Conservation (phyloP, 148 eudicot species). For the Pouteria glomerata region DNA sequence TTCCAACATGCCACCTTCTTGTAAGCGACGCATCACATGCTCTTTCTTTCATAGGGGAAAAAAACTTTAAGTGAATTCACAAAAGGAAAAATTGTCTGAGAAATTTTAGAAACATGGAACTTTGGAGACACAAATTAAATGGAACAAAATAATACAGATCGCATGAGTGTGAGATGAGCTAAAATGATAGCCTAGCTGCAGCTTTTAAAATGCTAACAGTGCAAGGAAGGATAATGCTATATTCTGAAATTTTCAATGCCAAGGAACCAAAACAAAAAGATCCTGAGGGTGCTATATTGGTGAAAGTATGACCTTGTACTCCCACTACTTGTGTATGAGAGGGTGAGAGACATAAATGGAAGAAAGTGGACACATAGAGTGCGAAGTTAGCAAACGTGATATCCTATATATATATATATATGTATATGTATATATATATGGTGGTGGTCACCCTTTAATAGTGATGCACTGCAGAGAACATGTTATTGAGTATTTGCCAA, state of each 20-base stretch:
- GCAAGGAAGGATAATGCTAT: background rate
- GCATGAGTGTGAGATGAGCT: constrained; percentile 8
- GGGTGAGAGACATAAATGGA: background rate
- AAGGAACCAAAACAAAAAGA: constrained; percentile 4
- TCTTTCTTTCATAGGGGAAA: too few species aligned
- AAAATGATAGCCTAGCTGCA: constrained; percentile 6
- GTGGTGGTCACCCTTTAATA: background rate
- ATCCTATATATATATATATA: too few species aligned
- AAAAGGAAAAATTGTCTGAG: background rate
- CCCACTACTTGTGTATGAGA: background rate
- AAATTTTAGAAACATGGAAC: background rate
- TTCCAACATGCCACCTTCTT: too few species aligned
- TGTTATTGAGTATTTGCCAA: background rate
- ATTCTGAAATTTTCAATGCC: background rate
- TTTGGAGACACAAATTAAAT: background rate
- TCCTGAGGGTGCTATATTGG: background rate
- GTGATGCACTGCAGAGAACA: background rate
- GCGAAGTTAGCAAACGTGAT: constrained; percentile 11
- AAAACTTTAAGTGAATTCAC: too few species aligned
- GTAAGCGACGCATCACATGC: too few species aligned
- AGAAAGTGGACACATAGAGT: background rate
- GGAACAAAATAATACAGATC: background rate
- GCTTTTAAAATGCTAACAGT: background rate
- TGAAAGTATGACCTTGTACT: constrained; percentile 2
- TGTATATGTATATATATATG: too few species aligned